Conservation (phyloP, 1,284 basidiomycete species). For the Trichosporon inkin region DNA sequence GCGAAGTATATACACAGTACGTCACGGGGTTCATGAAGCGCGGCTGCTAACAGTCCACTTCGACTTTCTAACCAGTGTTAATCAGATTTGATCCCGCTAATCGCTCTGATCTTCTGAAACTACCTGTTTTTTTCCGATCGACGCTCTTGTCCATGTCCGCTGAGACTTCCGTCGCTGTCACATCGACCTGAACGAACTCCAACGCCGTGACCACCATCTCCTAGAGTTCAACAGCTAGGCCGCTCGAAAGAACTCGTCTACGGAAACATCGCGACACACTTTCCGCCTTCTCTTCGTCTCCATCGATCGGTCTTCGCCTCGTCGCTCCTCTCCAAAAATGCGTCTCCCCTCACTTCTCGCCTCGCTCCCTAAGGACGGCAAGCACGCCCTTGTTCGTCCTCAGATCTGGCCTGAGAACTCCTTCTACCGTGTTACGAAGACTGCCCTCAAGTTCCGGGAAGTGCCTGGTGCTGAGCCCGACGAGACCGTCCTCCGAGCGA, state of each 20-base stretch:
- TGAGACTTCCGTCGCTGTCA: too few species aligned
- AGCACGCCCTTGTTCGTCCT: constrained; percentile 30
- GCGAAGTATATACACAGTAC: background rate
- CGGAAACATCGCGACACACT: background rate
- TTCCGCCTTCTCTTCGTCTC: background rate
- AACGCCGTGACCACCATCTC: too few species aligned
- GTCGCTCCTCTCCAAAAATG: background rate
- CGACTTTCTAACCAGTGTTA: too few species aligned
- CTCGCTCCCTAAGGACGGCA: constrained; percentile 30
- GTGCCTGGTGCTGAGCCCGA: background rate
- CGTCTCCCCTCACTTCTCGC: constrained; percentile 35
- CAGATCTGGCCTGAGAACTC: constrained; percentile 26
- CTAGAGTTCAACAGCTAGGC: too few species aligned
- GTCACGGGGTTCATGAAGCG: too few species aligned
- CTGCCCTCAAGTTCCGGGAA: constrained; percentile 30
- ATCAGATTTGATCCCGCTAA: too few species aligned
- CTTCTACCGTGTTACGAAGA: constrained; percentile 38
- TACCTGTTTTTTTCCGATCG: too few species aligned
- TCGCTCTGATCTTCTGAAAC: too few species aligned
- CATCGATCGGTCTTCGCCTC: background rate
- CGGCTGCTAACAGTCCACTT: too few species aligned
- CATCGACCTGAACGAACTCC: too few species aligned
- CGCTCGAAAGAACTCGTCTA: too few species aligned
- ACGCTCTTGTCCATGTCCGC: too few species aligned
- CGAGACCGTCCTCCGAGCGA: constrained; percentile 20